Evolutionary conservation across 495 filamentous ascomycete species (phyloP), one percentile per base, ranked within the genome.

Genomic region (Penicillium desertorum): DNA sequence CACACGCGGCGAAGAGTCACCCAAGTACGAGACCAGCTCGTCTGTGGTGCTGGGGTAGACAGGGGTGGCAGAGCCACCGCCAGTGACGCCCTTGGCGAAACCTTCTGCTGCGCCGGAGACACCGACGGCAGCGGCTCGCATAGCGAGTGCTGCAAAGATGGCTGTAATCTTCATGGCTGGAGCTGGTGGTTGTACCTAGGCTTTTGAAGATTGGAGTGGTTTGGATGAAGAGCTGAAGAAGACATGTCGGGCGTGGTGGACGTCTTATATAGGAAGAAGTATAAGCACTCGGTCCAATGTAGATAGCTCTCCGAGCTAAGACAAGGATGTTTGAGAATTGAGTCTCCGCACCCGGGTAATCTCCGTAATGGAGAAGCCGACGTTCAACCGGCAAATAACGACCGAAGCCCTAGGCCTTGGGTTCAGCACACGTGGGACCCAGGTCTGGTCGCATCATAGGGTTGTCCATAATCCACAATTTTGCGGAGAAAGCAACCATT

Each of bases 1-100:
- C 12, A 75, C 72, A 22, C 73, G 73, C n/a, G 73, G 47, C 48
- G 68, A 54, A 30, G 42, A 53, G 39, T 76, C 73, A 45, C 70
- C 70, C 27, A 76, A 66, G 63, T 76, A 76, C 41, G 73, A 75
- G 69, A 75, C 71, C 64, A 76, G 71, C 70, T 76, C 71, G 57
- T 67, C 67, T 45, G 57, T 73, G 54, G 66, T 65, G 42, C 45
- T 51, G n/a, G 73, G 73, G 56, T 76, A 76, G 48, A 76, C 73
- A 27, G 73, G 56, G 37, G 63, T 61, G 32, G 73, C 73, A 56
- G 45, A 58, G 47, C 73, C 73, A 66, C 73, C 73, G 50, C 73
- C 73, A 23, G 75, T 78, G 9, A 71, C 68, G 45, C 71, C 73
- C 52, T 70, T 62, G 34, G 73, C 73, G 57, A 76, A 76, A 59